phyloP scores from a whole-genome alignment of 2,329 filamentous ascomycete species.

The Aureobasidium sp. region DNA sequence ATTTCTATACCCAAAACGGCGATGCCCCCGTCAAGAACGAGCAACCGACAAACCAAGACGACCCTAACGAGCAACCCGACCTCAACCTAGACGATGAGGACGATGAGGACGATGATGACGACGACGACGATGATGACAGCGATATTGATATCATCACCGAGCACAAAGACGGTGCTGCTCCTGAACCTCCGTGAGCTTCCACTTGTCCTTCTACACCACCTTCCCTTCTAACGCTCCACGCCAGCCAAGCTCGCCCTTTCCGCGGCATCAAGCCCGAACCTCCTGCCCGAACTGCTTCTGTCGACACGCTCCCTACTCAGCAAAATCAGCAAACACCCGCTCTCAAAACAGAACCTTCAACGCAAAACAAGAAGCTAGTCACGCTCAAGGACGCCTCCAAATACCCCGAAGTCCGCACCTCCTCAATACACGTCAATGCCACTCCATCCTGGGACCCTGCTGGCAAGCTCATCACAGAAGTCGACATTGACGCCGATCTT shows the following conservation, averaged over 20 bases:
- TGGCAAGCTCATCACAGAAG: constrained; percentile 62
- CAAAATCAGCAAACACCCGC: constrained; percentile 27
- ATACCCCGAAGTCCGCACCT: constrained; percentile 62
- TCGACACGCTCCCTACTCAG: constrained; percentile 22
- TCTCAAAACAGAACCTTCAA: constrained; percentile 16
- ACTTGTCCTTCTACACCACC: not conserved
- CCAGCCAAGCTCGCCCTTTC: constrained; percentile 17
- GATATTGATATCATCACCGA: constrained; percentile 48
- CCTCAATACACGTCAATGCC: constrained; percentile 74
- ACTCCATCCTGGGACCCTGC: constrained; percentile 61
- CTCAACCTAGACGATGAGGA: constrained; percentile 37
- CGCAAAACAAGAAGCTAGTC: constrained; percentile 7
- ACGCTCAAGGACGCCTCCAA: constrained; percentile 42
- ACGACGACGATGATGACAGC: constrained; percentile 28
- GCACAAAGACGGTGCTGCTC: constrained; percentile 31
- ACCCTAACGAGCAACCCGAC: constrained; percentile 32
- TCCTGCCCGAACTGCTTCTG: constrained; percentile 21
- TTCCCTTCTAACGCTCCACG: not conserved
- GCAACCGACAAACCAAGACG: constrained; percentile 22
- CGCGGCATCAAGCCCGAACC: constrained; percentile 19
- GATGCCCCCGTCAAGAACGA: constrained; percentile 16
- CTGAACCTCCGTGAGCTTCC: constrained; percentile 28
- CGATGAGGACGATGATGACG: constrained; percentile 28
- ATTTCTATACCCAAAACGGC: constrained; percentile 35
- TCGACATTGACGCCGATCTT: constrained; percentile 46